Base-by-base conservation (phyloP, 345 rosid species). In the Hypericum perforatum region DNA sequence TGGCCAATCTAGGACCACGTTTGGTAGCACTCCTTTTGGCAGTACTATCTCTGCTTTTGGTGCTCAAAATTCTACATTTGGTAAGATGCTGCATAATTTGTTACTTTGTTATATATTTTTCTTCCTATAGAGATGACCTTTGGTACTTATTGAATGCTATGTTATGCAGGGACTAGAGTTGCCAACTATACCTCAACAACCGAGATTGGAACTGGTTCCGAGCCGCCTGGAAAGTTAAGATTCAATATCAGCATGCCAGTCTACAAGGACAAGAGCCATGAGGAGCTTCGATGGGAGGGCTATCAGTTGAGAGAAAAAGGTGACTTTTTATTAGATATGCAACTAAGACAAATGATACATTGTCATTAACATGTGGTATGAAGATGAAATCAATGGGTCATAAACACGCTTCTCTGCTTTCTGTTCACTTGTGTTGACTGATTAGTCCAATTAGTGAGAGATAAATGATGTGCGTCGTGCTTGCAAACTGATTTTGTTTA, bases 291-390 rank as follows among this genome's bases (percentile, higher is more conserved):
- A 63, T 84, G 95, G 97, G 99, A 82, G 69, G 99, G 89, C 62
- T 86, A 84, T 65, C 99, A 92, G 62, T 68, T 58, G 55, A 97
- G 99, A 76, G 99, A 92, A 68, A 89, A 89, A 86, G 97, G 98
- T 88, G 65, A 46, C 49, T 43, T 57, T 52, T 4, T 8, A 11
- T 32, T 2, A 32, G 9, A 2, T 41, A 51, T 32, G 11, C 11
- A 6, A 32, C n/a, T n/a, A n/a, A n/a, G n/a, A n/a, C n/a, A n/a
- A n/a, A n/a, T n/a, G n/a, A n/a, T n/a, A n/a, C n/a, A n/a, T n/a
- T n/a, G n/a, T n/a, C n/a, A n/a, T n/a, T n/a, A n/a, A n/a, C n/a
- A n/a, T n/a, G n/a, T n/a, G n/a, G n/a, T n/a, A n/a, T n/a, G n/a
- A n/a, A n/a, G n/a, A n/a, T n/a, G n/a, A n/a, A n/a, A n/a, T n/a